These are phyloP conservation scores for Cercospora zeina DNA, from an alignment of 2,329 filamentous ascomycete species.

Conservation along the genomic window DNA sequence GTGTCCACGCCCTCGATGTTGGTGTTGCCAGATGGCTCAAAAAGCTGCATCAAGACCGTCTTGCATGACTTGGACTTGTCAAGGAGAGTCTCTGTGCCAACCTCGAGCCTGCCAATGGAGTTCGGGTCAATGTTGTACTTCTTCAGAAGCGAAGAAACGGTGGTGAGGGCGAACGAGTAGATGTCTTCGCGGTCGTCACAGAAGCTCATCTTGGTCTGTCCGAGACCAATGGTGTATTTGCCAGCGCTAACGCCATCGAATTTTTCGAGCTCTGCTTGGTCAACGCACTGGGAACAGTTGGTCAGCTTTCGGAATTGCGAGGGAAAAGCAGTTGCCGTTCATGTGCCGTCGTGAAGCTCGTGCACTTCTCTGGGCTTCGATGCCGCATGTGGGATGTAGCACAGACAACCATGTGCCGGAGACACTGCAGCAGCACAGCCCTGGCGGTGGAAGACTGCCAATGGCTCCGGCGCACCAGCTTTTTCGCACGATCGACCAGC, in stretches of 20 bases:
- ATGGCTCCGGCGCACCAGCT: background rate
- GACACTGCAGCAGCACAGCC: background rate
- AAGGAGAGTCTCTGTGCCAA: slow-evolving; percentile 56
- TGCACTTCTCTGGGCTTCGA: background rate
- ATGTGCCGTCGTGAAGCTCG: background rate
- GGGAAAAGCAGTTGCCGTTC: background rate
- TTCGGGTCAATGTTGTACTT: slow-evolving; percentile 56
- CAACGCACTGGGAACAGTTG: slow-evolving; percentile 49
- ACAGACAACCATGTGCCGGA: background rate
- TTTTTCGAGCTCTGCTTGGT: slow-evolving; percentile 56
- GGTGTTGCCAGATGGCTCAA: slow-evolving; percentile 54
- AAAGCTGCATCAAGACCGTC: slow-evolving; percentile 56
- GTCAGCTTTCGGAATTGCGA: slow-evolving; percentile 21
- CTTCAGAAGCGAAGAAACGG: slow-evolving; percentile 53
- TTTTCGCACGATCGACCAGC: background rate
- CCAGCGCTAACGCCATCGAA: slow-evolving; percentile 56
- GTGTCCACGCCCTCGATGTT: slow-evolving; percentile 57
- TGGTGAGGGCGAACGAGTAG: slow-evolving; percentile 56
- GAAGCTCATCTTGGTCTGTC: slow-evolving; percentile 58
- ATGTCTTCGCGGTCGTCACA: slow-evolving; percentile 59
- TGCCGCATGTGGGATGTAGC: background rate
- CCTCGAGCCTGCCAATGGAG: slow-evolving; percentile 54
- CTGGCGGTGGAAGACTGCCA: background rate
- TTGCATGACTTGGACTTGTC: slow-evolving; percentile 60
- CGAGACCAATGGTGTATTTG: slow-evolving; percentile 58